Base-by-base conservation (phyloP, 768 basidiomycete species). In the Clavaria fumosa region DNA sequence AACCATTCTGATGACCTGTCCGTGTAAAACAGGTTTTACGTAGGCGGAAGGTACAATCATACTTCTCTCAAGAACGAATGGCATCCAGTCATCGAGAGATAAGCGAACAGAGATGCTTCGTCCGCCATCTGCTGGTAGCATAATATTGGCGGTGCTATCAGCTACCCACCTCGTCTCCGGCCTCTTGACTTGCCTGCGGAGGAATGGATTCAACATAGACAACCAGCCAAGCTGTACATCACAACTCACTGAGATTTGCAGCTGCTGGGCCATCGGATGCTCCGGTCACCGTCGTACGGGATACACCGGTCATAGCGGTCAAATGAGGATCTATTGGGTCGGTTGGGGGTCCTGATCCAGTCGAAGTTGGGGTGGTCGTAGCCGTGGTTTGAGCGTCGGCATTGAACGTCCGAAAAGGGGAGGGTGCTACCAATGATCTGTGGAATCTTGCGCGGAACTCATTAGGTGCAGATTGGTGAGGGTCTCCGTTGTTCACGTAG, bases 381-480 rank as follows among this genome's bases (percentile, higher is more conserved):
- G 47, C 39, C 14, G 41, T 31, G 10, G 43, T 43, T 14, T 34
- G 27, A 28, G 38, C 32, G 27, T 41, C 42, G 5, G 48, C 35
- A 33, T 44, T 43, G 27, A 47, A 50, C 2, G 54, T 51, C 14
- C 57, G 56, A 55, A 78, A 79, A 4, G 78, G 77, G 0, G 72
- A 63, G 0, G 75, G 75, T 0, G 66, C 74, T 12, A 65, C 62
- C 34, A 79, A 61, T 2, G 75, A 55, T 17, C 74, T 61, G 40
- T 72, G 74, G 50, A 79, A 79, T 32, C 77, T 72, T 6, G 70
- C 71, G 15, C 77, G 72, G 45, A 78, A 73, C 36, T 78, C 75
- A 46, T 61, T 69, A 11, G 52, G 50, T 12, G 53, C 43, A 12
- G 50, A 47, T 41, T 21, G 44, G 44, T 46, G 44, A 21, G 43